These are phyloP conservation scores for Staphylotrichum tortipilum DNA, from an alignment of 495 filamentous ascomycete species.

Conservation along the genomic window DNA sequence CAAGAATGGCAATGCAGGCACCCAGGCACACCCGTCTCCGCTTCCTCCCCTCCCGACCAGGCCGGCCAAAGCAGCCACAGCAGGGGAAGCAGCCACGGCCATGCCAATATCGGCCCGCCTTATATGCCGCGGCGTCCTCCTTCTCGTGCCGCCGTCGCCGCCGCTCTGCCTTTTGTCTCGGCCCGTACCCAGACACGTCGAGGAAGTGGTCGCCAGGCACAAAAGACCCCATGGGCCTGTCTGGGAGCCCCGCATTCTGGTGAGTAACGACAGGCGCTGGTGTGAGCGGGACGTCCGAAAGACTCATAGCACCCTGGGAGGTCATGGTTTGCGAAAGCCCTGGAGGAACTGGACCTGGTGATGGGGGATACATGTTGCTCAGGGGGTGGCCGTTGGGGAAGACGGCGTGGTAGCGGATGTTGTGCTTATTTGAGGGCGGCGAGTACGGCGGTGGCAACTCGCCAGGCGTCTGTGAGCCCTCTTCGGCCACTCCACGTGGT, in stretches of 20 bases:
- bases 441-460: constrained; percentile 38
- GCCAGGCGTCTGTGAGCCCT: constrained; percentile 1
- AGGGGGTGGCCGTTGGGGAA: constrained; percentile 30
- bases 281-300: constrained; percentile 33
- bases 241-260: constrained; percentile 24
- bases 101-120: constrained; percentile 50
- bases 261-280: constrained; percentile 15
- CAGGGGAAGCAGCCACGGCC: constrained; percentile 51
- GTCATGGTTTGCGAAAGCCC: constrained; percentile 38
- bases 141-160: constrained; percentile 52
- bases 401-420: constrained; percentile 32
- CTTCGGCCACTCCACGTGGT: constrained; percentile 12
- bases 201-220: constrained; percentile 29
- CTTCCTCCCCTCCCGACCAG: constrained; percentile 54
- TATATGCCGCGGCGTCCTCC: constrained; percentile 49
- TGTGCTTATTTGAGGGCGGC: constrained; percentile 23
- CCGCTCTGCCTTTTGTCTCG: constrained; percentile 33
- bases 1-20: constrained; percentile 45
- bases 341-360: constrained; percentile 35
- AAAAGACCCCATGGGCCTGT: constrained; percentile 29
- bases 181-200: constrained; percentile 20
- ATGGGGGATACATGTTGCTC: constrained; percentile 32
- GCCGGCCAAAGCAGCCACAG: constrained; percentile 52
- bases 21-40: constrained; percentile 52
- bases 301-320: constrained; percentile 35